Percentiles rank a stretch among this genome's conserved stretches.
Conservation (phyloP, 805 yeast genomes). For the Brettanomyces sp. region DNA sequence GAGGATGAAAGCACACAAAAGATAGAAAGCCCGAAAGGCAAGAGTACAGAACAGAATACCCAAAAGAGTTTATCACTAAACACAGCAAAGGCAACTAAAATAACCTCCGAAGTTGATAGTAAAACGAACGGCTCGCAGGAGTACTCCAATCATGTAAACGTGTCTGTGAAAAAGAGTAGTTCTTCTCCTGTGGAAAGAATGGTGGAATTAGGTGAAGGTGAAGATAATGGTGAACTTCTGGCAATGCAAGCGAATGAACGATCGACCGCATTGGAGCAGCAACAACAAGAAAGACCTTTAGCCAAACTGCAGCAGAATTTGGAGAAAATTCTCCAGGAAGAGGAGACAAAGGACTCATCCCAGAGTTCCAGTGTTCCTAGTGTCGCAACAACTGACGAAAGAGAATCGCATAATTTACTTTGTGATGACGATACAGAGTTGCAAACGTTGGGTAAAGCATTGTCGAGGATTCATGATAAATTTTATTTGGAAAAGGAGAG, state of each 20-base stretch:
- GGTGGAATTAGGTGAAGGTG: conserved; percentile 41
- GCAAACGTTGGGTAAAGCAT: conserved; percentile 47
- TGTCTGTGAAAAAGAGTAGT: conserved; percentile 14
- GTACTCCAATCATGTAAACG: conserved; percentile 4
- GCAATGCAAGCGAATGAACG: conserved; percentile 53
- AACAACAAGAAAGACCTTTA: conserved; percentile 73
- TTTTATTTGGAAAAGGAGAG: conserved; percentile 47
- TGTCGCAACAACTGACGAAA: conserved; percentile 2
- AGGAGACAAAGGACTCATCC: conserved; percentile 13
- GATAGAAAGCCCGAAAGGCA: background rate
- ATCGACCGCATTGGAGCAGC: conserved; percentile 65
- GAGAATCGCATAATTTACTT: conserved; percentile 40
- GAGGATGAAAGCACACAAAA: conserved; percentile 3
- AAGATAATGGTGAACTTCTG: conserved; percentile 37
- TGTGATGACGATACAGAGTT: conserved; percentile 80
- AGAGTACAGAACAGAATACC: conserved; percentile 16
- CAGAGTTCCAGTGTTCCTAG: no score
- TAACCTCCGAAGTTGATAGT: background rate
- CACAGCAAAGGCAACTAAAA: background rate
- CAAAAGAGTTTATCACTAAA: conserved; percentile 14
- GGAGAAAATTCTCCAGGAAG: conserved; percentile 37
- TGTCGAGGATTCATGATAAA: conserved; percentile 53
- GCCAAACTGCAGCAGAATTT: conserved; percentile 74
- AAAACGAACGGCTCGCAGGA: conserved; percentile 7
- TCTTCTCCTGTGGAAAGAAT: conserved; percentile 41